Evolutionary conservation across 2,329 filamentous ascomycete species (phyloP).

Genomic region (Ustulina deusta): DNA sequence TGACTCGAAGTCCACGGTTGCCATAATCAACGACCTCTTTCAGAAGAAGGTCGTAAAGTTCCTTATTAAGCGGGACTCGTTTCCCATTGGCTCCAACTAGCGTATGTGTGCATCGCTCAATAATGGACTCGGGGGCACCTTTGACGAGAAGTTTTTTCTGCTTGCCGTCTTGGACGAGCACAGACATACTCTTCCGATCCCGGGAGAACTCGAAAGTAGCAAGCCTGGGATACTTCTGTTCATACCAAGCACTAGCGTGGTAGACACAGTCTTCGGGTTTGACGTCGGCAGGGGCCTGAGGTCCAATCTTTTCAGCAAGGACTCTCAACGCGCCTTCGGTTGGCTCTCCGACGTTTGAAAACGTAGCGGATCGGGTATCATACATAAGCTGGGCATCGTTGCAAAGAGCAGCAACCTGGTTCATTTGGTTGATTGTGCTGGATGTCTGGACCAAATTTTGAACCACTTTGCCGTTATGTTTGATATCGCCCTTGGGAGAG

Average conservation of each 20-base stretch:
- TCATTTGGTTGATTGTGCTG: conserved; percentile 82
- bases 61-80: conserved; percentile 76
- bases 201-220: conserved; percentile 97
- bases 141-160: conserved; percentile 91
- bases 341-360: conserved; percentile 89
- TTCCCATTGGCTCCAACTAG: conserved; percentile 83
- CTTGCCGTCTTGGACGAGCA: conserved; percentile 78
- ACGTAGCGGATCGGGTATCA: conserved; percentile 79
- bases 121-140: conserved; percentile 92
- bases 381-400: conserved; percentile 89
- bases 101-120: conserved; percentile 89
- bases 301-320: conserved; percentile 93
- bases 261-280: conserved; percentile 76
- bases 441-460: conserved; percentile 77
- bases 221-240: conserved; percentile 77
- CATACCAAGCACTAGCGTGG: conserved; percentile 86
- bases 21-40: conserved; percentile 90
- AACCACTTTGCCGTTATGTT: conserved; percentile 74
- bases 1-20: conserved; percentile 91
- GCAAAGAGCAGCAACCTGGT: conserved; percentile 79
- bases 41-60: conserved; percentile 76
- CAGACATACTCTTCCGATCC: conserved; percentile 99
- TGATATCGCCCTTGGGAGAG: conserved; percentile 81
- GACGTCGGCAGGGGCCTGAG: conserved; percentile 70
- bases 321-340: conserved; percentile 94